These are phyloP conservation scores for Mimosa bimucronata DNA, from an alignment of 306 rosid genomes.

Conservation along the genomic window DNA sequence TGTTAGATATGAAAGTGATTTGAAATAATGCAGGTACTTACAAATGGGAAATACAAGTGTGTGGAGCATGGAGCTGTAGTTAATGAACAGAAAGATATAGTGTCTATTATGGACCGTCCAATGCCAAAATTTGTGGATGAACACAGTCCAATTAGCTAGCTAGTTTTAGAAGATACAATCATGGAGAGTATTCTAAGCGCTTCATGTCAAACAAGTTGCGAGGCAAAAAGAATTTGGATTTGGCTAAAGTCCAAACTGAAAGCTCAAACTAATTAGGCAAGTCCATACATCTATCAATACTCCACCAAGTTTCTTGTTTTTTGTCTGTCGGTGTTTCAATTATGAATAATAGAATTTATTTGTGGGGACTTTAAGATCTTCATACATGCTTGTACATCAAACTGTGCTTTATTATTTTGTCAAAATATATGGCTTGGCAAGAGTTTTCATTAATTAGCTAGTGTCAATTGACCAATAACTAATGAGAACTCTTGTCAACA, in stretches of 20 bases:
- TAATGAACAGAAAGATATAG: conserved; percentile 66
- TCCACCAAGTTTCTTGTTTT: no score
- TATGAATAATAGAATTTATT: no score
- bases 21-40: conserved; percentile 65
- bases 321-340: no score
- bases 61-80: conserved; percentile 98
- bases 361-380: no score
- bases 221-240: conserved; percentile 81
- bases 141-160: conserved; percentile 70
- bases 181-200: conserved; percentile 87
- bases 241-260: conserved; percentile 60
- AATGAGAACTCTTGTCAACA: no score
- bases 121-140: conserved; percentile 67
- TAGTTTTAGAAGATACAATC: conserved; percentile 73
- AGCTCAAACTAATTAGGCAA: conserved; percentile 28
- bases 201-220: conserved; percentile 86
- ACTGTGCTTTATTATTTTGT: no score
- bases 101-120: conserved; percentile 76
- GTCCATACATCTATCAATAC: no score
- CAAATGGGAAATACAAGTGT: conserved; percentile 91
- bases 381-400: no score
- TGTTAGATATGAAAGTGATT: no score
- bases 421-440: no score
- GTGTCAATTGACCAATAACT: no score
- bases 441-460: no score